phyloP scores from a whole-genome alignment of 2,329 filamentous ascomycete species.

The Clarireedia hainanense region DNA sequence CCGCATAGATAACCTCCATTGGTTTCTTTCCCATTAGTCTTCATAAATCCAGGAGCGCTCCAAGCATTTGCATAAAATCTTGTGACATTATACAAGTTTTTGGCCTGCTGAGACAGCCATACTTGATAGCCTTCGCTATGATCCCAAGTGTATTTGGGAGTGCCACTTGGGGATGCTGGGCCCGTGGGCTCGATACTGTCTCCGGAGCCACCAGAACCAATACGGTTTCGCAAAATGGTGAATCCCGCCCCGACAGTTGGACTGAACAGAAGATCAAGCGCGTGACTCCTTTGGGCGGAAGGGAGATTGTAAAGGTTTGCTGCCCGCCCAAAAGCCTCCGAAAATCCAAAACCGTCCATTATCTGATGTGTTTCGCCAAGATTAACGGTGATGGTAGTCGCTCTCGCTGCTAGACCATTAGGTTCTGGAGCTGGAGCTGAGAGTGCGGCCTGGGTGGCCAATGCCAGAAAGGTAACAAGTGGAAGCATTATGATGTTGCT shows the following conservation, averaged over 20 bases:
- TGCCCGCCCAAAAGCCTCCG: no score
- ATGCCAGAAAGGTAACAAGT: no score
- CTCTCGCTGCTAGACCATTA: no score
- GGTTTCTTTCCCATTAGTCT: slow-evolving; percentile 35
- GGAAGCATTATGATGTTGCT: no score
- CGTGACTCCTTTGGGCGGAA: no score
- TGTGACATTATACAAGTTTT: slow-evolving; percentile 35
- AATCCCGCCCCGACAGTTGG: slow-evolving; percentile 39
- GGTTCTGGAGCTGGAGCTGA: no score
- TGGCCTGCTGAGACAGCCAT: background rate
- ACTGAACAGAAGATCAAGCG: slow-evolving; percentile 38
- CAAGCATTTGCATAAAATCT: slow-evolving; percentile 40
- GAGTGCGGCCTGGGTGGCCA: no score
- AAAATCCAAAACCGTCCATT: no score
- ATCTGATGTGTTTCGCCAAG: no score
- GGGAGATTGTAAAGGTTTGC: no score
- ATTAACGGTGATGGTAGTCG: no score
- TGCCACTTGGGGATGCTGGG: slow-evolving; percentile 35
- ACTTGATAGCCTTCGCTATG: slow-evolving; percentile 42
- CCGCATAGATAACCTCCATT: no score
- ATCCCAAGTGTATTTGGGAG: slow-evolving; percentile 39
- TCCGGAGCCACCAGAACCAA: slow-evolving; percentile 31
- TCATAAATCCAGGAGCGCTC: slow-evolving; percentile 44
- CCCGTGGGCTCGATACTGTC: slow-evolving; percentile 38
- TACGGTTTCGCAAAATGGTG: slow-evolving; percentile 43